phyloP scores from a whole-genome alignment of 495 filamentous ascomycete species.

The Lasiosphaeria ovina region DNA sequence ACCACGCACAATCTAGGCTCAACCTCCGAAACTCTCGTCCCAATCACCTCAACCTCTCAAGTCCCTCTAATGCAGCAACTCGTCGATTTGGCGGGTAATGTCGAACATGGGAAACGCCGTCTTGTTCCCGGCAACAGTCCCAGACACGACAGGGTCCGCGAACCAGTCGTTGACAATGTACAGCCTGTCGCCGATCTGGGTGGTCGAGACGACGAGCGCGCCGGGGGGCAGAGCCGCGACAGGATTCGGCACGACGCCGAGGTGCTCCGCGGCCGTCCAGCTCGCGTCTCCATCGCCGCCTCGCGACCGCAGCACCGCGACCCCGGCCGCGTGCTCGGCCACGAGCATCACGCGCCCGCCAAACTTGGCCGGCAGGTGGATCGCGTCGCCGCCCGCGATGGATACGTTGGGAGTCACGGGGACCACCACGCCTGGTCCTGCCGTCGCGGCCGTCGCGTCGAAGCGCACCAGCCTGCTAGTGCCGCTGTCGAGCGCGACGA shows the following conservation, averaged over 20 bases:
- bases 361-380: slow-evolving; percentile 33
- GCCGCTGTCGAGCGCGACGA: slow-evolving; percentile 26
- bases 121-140: slow-evolving; percentile 30
- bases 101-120: slow-evolving; percentile 34
- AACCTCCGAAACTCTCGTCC: too few species aligned
- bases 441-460: slow-evolving; percentile 18
- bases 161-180: slow-evolving; percentile 34
- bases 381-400: slow-evolving; percentile 27
- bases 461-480: slow-evolving; percentile 27
- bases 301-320: slow-evolving; percentile 32
- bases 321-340: slow-evolving; percentile 27
- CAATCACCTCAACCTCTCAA: too few species aligned
- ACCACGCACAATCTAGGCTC: too few species aligned
- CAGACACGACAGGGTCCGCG: slow-evolving; percentile 25
- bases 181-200: slow-evolving; percentile 27
- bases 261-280: slow-evolving; percentile 34
- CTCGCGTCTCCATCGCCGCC: slow-evolving; percentile 17
- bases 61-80: slow-evolving; percentile 4
- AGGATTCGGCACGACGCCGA: slow-evolving; percentile 28
- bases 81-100: slow-evolving; percentile 23
- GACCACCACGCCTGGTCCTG: slow-evolving; percentile 20
- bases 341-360: slow-evolving; percentile 29
- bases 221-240: slow-evolving; percentile 17
- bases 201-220: slow-evolving; percentile 20
- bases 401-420: slow-evolving; percentile 18